Base-by-base conservation (phyloP, 305 asterid genomes). In the Solanum chacoense region DNA sequence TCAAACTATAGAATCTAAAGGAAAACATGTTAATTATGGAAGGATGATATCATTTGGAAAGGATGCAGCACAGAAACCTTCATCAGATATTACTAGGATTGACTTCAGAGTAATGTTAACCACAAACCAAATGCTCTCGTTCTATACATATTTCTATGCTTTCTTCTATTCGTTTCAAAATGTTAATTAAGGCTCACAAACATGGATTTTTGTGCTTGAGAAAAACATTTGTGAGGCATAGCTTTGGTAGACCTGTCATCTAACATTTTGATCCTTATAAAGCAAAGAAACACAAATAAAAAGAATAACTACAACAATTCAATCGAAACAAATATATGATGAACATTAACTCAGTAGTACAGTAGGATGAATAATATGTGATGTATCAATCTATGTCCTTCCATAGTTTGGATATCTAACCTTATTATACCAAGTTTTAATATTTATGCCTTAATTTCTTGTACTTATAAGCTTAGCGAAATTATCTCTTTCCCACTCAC, bases 11-110 rank as follows among this genome's bases (percentile, higher is more conserved):
- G 94, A 92, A 86, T 85, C 92, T 34, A 92, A 92, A 84, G 73
- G 37, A 26, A 93, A 89, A 77, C 88, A 11, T 37, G 89, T 89
- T 63, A 91, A 93, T 85, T 95, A 95, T 91, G 99, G 99, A 91
- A 92, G 98, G 86, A 93, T 97, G 14, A 92, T 96, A 88, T 94
- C 98, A 40, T 97, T 97, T 81, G 99, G 99, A 87, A 94, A 91
- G 91, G 98, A 94, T 81, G 90, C 90, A 32, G 94, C 95, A 9
- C 90, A 93, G 24, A 93, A 93, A 34, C 92, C 89, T 89, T 88
- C 99, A 67, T 91, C 98, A 84, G 92, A 96, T 88, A 92, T 96
- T 88, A 93, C 92, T 87, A 94, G 98, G 92, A 90, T 96, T 38
- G 98, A 97, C 69, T 97, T 97, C 88, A 93, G 99, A 98, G 98